Evolutionary conservation across 352 stramenopile genomes (phyloP), one percentile per base, ranked within the genome.

Genomic region (Phytopythium vexans): DNA sequence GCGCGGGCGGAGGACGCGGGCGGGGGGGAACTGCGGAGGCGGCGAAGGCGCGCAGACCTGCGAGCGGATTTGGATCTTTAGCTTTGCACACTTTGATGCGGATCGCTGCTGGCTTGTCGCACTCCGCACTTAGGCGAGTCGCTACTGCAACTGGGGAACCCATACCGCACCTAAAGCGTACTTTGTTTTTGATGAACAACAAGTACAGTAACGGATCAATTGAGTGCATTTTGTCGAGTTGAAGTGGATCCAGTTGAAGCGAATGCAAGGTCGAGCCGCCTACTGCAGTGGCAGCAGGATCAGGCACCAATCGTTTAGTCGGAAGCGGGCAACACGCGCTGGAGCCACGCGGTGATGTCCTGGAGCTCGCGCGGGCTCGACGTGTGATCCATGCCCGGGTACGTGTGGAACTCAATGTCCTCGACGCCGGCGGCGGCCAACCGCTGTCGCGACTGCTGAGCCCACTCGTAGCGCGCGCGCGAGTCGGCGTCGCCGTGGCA

Each of bases 401-500:
- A 92, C 21, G 71, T 68, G 47, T 74, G 69, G 68, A 88, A 88
- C 49, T 80, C 70, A 39, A 88, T 66, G 56, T 84, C 57, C 37
- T 68, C 70, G 35, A 86, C 78, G 16, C 73, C 73, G 4, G 54
- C 47, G n/a, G 45, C 57, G 41, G 68, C 56, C 37, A 92, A 55
- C 56, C 63, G 65, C 41, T 82, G 58, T 53, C 72, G 70, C 4
- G 82, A 75, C 52, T 64, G 43, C 42, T 72, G 37, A 0, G 66
- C 73, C 64, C 71, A 82, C 12, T 74, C 49, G 36, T 84, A 82
- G 31, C 52, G 60, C 52, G 85, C 71, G 37, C 79, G 65, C 3
- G 58, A 69, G 44, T 92, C 81, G 12, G 59, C 56, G 31, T 88
- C 72, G 11, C 82, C 74, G 57, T 92, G 82, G 39, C 78, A 89